Percentiles rank a stretch among this genome's conserved stretches.
These are phyloP conservation scores for Dorcoceras hygrometricum DNA, from an alignment of 257 asterid species.

Conservation along the genomic window DNA sequence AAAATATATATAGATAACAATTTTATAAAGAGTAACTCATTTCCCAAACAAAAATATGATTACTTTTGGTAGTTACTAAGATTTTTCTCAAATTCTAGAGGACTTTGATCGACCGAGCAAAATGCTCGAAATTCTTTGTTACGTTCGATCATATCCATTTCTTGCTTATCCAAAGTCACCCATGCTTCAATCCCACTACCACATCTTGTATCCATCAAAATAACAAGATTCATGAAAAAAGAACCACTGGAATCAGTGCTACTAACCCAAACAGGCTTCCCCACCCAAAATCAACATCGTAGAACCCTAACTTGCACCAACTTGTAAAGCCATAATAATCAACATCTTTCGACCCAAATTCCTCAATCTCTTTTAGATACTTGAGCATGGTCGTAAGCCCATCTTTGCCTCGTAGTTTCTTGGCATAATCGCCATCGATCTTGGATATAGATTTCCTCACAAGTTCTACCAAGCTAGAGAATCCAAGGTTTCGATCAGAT, in stretches of 20 bases:
- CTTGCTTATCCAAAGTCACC: conserved; percentile 73
- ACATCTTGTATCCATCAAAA: conserved; percentile 50
- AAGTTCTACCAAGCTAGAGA: conserved; percentile 33
- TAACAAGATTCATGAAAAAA: conserved; percentile 50
- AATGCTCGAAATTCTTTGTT: conserved; percentile 40
- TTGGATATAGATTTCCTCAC: conserved; percentile 37
- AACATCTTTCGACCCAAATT: conserved; percentile 37
- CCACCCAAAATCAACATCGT: conserved; percentile 74
- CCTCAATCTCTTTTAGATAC: conserved; percentile 47
- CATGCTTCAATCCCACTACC: conserved; percentile 81
- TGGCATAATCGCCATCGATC: conserved; percentile 40
- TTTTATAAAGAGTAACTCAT: no score
- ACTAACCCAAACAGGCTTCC: conserved; percentile 71
- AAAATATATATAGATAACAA: no score
- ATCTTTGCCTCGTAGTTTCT: conserved; percentile 39
- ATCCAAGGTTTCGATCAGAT: conserved; percentile 5
- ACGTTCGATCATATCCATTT: conserved; percentile 41
- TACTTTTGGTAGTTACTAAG: no score
- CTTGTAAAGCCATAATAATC: conserved; percentile 59
- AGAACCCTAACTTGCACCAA: conserved; percentile 73
- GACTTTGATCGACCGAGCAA: conserved; percentile 51
- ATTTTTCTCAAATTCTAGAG: conserved; percentile 20
- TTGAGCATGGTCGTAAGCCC: conserved; percentile 40
- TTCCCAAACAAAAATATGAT: no score
- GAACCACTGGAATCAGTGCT: conserved; percentile 48